Evolutionary conservation across 768 basidiomycete species (phyloP), one percentile per base, ranked within the genome.

Genomic region (Phlebiopsis flavidoalba): DNA sequence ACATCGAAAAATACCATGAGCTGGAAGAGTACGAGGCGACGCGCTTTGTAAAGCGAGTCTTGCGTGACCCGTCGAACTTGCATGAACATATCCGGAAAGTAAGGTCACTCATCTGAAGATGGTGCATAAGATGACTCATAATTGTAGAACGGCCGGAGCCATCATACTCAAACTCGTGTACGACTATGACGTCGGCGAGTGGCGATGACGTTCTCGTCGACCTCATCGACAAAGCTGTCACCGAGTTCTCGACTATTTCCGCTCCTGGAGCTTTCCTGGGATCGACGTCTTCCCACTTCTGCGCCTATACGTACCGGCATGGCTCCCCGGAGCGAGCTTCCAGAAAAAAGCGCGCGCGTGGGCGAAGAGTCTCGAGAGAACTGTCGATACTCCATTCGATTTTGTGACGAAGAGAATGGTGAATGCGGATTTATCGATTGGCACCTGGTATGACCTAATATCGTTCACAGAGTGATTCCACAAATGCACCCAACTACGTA

Each of bases 401-500:
- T 61, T 66, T 15, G 69, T 72, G 10, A 69, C 70, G 66, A 53
- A 70, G 37, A 66, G 70, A 52, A 69, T 78, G 68, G 77, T 79
- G 33, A 3, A 69, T 49, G 0, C 22, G 31, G 12, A 52, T 31
- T n/a, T 57, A 8, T 35, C 37, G 33, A 10, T 50, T 57, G 52
- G 37, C 47, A 51, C 49, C 5, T 35, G 53, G 63, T 17, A 1
- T 35, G 56, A 19, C 15, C 37, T 19, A 5, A 46, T 8, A 47
- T 31, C 26, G 6, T 8, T 47, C 22, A 21, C 53, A 89, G 88
- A 80, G 78, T 43, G 77, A 81, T 58, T 86, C 86, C n/a, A 79
- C 76, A n/a, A 80, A 80, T 19, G 69, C 75, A 19, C 68, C 75
- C 17, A 89, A 85, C 8, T 67, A 80, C 82, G 1, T n/a, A n/a